phyloP scores from a whole-genome alignment of 139 green algal species.

The Dunaliella primolecta region DNA sequence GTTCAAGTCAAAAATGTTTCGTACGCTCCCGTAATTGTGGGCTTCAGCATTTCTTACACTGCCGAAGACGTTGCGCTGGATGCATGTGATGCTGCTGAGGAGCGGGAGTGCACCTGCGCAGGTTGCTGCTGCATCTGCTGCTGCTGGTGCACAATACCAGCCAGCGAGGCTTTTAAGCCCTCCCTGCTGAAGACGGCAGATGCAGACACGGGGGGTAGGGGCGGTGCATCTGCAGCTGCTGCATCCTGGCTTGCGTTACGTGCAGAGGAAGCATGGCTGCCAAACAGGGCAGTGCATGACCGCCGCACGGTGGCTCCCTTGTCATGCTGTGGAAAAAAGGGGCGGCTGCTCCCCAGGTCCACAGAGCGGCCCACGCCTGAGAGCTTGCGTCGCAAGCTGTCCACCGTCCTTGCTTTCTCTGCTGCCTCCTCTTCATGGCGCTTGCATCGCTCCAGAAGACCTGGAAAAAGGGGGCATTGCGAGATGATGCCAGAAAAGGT shows the following conservation, averaged over 20 bases:
- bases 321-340: too few species aligned
- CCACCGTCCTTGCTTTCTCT: conserved; percentile 56
- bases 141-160: neutral
- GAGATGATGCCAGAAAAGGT: too few species aligned
- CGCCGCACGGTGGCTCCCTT: neutral
- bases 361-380: neutral
- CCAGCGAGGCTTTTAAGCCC: neutral
- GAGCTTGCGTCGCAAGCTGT: conserved; percentile 50
- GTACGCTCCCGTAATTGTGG: too few species aligned
- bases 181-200: neutral
- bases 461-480: too few species aligned
- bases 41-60: too few species aligned
- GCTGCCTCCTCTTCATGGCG: conserved; percentile 58
- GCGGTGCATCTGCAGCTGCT: neutral
- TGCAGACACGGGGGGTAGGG: neutral
- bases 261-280: too few species aligned
- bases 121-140: neutral
- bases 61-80: neutral
- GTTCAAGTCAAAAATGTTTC: too few species aligned
- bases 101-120: neutral
- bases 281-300: neutral
- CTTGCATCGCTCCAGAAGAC: conserved; percentile 65
- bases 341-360: too few species aligned
- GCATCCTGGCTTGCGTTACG: neutral
- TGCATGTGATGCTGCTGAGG: neutral